phyloP scores from a whole-genome alignment of 2,329 filamentous ascomycete species.

The Dactylonectria macrodidyma region DNA sequence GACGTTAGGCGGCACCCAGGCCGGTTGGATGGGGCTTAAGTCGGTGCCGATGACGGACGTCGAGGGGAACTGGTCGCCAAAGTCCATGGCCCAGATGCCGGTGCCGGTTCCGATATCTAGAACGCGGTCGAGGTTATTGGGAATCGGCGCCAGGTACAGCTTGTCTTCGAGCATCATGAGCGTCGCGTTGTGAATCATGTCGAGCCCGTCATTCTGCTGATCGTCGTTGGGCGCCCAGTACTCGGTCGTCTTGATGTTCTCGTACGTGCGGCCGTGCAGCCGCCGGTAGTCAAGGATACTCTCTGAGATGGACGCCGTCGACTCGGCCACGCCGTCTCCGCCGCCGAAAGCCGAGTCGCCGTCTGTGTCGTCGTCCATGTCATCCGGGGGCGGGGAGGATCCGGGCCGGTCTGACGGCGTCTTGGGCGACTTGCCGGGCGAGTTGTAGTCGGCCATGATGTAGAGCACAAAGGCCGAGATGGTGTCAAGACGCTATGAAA shows the following conservation, averaged over 20 bases:
- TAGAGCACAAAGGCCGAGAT: too few species aligned
- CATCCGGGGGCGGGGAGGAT: neutral
- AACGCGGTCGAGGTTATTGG: conserved; percentile 37
- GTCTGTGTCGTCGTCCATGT: conserved; percentile 9
- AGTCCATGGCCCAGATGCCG: conserved; percentile 66
- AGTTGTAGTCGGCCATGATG: conserved; percentile 26
- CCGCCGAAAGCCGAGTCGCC: conserved; percentile 15
- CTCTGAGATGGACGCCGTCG: conserved; percentile 33
- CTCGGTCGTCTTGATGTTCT: conserved; percentile 35
- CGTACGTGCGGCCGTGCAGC: conserved; percentile 37
- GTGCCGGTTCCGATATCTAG: conserved; percentile 72
- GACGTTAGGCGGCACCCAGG: conserved; percentile 49
- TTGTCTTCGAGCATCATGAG: conserved; percentile 42
- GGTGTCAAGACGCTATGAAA: neutral
- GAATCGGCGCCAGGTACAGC: conserved; percentile 45
- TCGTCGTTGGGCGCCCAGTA: conserved; percentile 49
- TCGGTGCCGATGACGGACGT: conserved; percentile 53
- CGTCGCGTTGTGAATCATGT: conserved; percentile 46
- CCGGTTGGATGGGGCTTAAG: conserved; percentile 54
- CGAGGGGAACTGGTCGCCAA: conserved; percentile 50
- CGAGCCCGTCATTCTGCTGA: conserved; percentile 45
- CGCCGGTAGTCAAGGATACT: conserved; percentile 39
- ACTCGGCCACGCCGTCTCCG: conserved; percentile 16
- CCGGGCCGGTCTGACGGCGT: neutral
- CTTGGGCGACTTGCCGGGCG: conserved; percentile 10